phyloP scores from a whole-genome alignment of 139 green algal genomes.

The Eudorina sp. region DNA sequence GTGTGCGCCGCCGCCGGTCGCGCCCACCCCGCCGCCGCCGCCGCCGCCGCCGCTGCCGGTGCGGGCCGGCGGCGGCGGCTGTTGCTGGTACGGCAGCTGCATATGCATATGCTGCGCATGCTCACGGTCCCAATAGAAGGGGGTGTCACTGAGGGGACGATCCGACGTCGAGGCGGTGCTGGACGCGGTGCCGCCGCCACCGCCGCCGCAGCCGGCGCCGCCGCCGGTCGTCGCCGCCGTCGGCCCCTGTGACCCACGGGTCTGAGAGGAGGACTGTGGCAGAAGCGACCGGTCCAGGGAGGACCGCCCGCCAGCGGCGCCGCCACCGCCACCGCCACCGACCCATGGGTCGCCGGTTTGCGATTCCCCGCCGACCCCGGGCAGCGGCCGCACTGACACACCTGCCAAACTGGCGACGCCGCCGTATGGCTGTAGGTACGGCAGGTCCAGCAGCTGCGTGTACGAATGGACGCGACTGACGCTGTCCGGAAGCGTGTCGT shows the following conservation, averaged over 20 bases:
- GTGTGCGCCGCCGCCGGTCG: not conserved
- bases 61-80: not conserved
- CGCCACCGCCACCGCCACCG: too few species aligned
- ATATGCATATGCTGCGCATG: too few species aligned
- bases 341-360: not conserved
- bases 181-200: not conserved
- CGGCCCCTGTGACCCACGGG: not conserved
- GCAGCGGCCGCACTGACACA: too few species aligned
- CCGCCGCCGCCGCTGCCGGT: not conserved
- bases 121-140: too few species aligned
- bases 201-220: not conserved
- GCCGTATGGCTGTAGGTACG: not conserved
- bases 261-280: not conserved
- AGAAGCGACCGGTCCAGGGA: not conserved
- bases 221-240: not conserved
- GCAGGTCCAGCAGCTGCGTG: not conserved
- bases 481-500: conserved; percentile 16
- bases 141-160: too few species aligned
- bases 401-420: too few species aligned
- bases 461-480: conserved; percentile 12
- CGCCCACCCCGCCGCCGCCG: not conserved
- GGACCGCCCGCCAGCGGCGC: not conserved
- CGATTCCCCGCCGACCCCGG: not conserved
- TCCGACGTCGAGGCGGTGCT: not conserved
- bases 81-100: too few species aligned